A percentile compares a stretch with the other conserved stretches of the same genome.
Evolutionary conservation across 306 rosid genomes (phyloP).

Genomic region (Castanospermum australe): DNA sequence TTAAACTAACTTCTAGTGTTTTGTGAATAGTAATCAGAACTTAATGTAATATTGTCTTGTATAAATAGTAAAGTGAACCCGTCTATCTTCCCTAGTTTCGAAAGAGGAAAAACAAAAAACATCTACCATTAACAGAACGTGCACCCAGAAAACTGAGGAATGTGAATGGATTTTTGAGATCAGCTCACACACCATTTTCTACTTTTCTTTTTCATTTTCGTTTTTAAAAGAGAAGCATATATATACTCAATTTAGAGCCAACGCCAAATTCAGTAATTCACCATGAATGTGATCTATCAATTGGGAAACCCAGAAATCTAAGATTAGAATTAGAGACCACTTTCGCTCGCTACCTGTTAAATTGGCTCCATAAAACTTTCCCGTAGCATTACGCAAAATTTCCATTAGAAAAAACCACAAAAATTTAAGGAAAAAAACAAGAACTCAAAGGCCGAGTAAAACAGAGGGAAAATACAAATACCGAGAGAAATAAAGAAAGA

Average conservation of each 20-base stretch:
- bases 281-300: no score
- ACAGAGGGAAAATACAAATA: background rate
- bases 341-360: no score
- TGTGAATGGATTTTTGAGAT: no score
- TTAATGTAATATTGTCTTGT: background rate
- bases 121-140: no score
- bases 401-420: background rate
- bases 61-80: no score
- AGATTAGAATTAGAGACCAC: background rate
- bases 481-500: background rate
- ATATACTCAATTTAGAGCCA: background rate
- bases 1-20: no score
- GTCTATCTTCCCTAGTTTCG: no score
- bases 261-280: background rate
- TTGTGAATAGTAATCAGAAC: background rate
- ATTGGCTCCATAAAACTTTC: background rate
- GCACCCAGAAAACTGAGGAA: no score
- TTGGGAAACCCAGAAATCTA: background rate
- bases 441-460: background rate
- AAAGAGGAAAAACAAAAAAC: no score
- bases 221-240: background rate
- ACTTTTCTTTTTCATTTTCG: no score
- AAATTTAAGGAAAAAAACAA: background rate
- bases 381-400: background rate
- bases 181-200: background rate